phyloP scores from a whole-genome alignment of 2,329 filamentous ascomycete species.

The Mycosphaerella sp. region DNA sequence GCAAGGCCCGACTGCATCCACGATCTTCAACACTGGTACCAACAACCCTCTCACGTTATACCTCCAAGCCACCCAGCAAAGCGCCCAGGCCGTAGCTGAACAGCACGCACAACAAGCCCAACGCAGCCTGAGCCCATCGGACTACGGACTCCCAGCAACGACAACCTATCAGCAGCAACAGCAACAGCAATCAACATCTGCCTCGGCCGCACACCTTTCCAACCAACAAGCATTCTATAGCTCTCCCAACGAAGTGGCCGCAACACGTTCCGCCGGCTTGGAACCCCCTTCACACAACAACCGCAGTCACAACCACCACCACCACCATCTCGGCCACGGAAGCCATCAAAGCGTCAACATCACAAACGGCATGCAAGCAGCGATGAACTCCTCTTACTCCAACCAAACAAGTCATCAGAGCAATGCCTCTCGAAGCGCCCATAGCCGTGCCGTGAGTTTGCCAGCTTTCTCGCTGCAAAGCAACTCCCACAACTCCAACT shows the following conservation, averaged over 20 bases:
- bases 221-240: conserved; percentile 79
- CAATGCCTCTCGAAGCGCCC: conserved; percentile 27
- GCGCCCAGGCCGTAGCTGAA: conserved; percentile 51
- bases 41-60: conserved; percentile 94
- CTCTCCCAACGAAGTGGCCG: conserved; percentile 54
- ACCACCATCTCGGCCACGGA: conserved; percentile 50
- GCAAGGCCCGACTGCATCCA: conserved; percentile 60
- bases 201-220: conserved; percentile 42
- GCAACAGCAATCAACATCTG: conserved; percentile 41
- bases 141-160: conserved; percentile 52
- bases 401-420: conserved; percentile 34
- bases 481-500: conserved; percentile 29
- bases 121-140: conserved; percentile 35
- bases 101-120: conserved; percentile 51
- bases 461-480: conserved; percentile 60
- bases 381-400: conserved; percentile 16
- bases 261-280: conserved; percentile 28
- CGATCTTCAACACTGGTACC: conserved; percentile 68
- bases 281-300: conserved; percentile 30
- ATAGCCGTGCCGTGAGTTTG: conserved; percentile 81
- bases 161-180: conserved; percentile 29
- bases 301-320: conserved; percentile 36
- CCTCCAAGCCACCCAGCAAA: conserved; percentile 56
- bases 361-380: conserved; percentile 28
- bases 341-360: conserved; percentile 47